phyloP scores from a whole-genome alignment of 1,284 basidiomycete species.

The Ceratobasidium theobromae region DNA sequence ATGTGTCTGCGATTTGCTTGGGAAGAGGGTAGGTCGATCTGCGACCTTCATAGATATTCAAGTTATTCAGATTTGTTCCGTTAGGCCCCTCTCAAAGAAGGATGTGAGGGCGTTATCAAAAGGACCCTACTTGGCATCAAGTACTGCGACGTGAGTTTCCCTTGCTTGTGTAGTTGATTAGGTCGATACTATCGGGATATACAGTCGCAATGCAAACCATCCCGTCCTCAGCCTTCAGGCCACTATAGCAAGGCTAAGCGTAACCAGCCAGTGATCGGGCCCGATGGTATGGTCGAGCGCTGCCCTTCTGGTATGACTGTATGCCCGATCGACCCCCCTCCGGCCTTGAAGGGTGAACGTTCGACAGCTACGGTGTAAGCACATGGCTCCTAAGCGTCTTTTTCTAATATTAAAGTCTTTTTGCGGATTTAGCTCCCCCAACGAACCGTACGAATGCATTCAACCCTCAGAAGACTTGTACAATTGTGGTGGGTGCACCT shows the following conservation, averaged over 20 bases:
- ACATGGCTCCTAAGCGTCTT: no score
- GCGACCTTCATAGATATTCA: background rate
- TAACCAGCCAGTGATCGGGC: background rate
- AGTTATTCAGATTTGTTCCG: background rate
- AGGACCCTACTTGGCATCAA: background rate
- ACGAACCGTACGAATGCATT: constrained; percentile 26
- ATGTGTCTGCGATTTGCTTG: background rate
- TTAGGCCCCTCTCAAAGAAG: background rate
- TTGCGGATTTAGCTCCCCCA: background rate
- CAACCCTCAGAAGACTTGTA: constrained; percentile 15
- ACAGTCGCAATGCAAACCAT: constrained; percentile 1
- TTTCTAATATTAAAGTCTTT: background rate
- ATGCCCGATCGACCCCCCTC: constrained; percentile 4
- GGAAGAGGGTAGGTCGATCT: background rate
- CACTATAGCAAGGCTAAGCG: constrained; percentile 3
- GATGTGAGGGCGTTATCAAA: background rate
- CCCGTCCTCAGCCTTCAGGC: constrained; percentile 1
- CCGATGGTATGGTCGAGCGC: constrained; percentile 1
- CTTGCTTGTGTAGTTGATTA: background rate
- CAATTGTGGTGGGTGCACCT: constrained; percentile 25
- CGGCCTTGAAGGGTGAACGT: constrained; percentile 10
- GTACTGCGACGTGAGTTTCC: background rate
- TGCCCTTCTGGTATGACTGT: constrained; percentile 17
- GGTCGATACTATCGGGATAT: background rate
- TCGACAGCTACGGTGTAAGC: constrained; percentile 14